Evolutionary conservation across 352 stramenopile species (phyloP).

Genomic region (Globisporangium irregulare): DNA sequence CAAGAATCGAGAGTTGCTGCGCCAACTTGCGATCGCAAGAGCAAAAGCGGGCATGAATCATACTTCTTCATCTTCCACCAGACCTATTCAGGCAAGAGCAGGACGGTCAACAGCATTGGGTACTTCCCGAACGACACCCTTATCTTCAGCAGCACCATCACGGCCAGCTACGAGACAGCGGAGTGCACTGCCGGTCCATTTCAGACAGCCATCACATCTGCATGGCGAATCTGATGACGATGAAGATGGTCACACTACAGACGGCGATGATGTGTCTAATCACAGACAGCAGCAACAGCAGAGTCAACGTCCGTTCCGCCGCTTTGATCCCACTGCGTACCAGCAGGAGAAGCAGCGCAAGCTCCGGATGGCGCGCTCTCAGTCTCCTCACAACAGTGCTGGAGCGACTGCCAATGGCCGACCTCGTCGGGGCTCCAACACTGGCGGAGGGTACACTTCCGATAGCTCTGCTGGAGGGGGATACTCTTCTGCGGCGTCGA

Average conservation of each 20-base stretch:
- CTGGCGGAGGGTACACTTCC: constrained; percentile 48
- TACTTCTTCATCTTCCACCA: neutral
- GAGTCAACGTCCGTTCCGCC: constrained; percentile 36
- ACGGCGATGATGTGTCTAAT: constrained; percentile 18
- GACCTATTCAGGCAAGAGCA: constrained; percentile 3
- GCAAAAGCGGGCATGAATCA: constrained; percentile 27
- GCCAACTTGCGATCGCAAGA: constrained; percentile 64
- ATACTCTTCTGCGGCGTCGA: constrained; percentile 64
- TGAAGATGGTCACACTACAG: neutral
- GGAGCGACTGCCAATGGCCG: neutral
- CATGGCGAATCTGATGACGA: constrained; percentile 32
- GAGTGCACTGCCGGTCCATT: constrained; percentile 20
- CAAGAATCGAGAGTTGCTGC: constrained; percentile 74
- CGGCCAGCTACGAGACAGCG: neutral
- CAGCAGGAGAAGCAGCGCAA: constrained; percentile 70
- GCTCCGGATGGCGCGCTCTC: constrained; percentile 34
- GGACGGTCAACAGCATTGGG: neutral
- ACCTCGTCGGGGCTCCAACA: constrained; percentile 13
- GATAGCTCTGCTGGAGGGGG: constrained; percentile 60
- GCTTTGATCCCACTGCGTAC: constrained; percentile 83
- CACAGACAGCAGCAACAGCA: constrained; percentile 4
- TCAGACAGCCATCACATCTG: constrained; percentile 21
- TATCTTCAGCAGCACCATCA: neutral
- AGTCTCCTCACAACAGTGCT: constrained; percentile 21
- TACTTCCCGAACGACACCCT: neutral